Conservation (phyloP, 2,329 filamentous ascomycete species). For the Colletotrichum sp. region DNA sequence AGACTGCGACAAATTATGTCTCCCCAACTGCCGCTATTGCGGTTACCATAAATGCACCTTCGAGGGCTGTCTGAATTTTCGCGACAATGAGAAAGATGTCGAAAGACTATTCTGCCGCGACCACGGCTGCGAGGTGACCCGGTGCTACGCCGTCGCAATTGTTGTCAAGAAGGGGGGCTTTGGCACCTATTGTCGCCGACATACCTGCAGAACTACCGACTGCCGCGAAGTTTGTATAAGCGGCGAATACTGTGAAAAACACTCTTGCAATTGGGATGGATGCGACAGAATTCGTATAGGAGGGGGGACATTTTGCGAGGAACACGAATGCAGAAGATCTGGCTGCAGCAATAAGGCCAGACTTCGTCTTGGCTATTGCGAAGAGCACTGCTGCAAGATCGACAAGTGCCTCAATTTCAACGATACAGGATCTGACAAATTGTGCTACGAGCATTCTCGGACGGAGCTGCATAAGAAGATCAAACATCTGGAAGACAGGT, state of each 20-base stretch:
- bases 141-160: conserved; percentile 8
- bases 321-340: conserved; percentile 8
- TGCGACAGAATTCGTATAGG: not conserved
- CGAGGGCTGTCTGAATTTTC: conserved; percentile 6
- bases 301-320: not conserved
- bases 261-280: conserved; percentile 2
- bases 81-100: conserved; percentile 1
- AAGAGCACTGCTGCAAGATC: conserved; percentile 16
- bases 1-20: not conserved
- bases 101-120: conserved; percentile 10
- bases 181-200: conserved; percentile 4
- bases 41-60: conserved; percentile 8
- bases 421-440: not conserved
- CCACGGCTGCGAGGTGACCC: not conserved
- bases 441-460: conserved; percentile 15
- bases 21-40: not conserved
- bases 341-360: not conserved
- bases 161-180: not conserved
- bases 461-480: not conserved
- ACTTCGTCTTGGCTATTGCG: conserved; percentile 3
- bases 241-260: not conserved
- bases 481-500: conserved; percentile 3
- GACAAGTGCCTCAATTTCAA: conserved; percentile 10
- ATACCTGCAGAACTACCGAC: conserved; percentile 4
- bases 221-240: not conserved